Evolutionary conservation across 108 stramenopile genomes (phyloP).

Genomic region (Conticribra weissflogii): DNA sequence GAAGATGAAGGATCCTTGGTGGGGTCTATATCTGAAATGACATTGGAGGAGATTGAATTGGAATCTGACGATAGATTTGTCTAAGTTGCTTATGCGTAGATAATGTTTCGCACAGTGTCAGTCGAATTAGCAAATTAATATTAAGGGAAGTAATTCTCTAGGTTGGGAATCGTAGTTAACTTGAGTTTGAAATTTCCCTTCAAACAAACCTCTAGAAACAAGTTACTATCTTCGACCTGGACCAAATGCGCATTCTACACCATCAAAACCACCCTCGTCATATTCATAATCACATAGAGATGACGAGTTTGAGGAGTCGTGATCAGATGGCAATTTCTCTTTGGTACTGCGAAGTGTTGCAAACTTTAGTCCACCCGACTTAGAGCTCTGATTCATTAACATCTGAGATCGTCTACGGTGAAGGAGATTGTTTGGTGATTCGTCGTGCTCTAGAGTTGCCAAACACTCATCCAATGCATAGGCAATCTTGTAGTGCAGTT

Average conservation of each 20-base stretch:
- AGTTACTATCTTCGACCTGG: slow-evolving; percentile 9
- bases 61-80: slow-evolving; percentile 17
- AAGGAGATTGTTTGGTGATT: slow-evolving; percentile 33
- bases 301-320: background rate
- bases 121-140: too few species aligned
- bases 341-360: slow-evolving; percentile 24
- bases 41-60: slow-evolving; percentile 43
- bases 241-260: slow-evolving; percentile 44
- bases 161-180: too few species aligned
- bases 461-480: slow-evolving; percentile 85
- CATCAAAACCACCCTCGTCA: slow-evolving; percentile 48
- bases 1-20: slow-evolving; percentile 23
- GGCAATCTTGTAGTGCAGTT: slow-evolving; percentile 80
- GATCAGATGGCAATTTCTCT: slow-evolving; percentile 2
- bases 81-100: too few species aligned
- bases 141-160: too few species aligned
- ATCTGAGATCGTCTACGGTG: slow-evolving; percentile 34
- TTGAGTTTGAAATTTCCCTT: too few species aligned
- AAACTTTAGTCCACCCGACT: slow-evolving; percentile 31
- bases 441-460: slow-evolving; percentile 61
- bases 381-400: slow-evolving; percentile 29
- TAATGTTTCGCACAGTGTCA: too few species aligned
- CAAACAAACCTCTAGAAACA: too few species aligned
- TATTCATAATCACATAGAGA: slow-evolving; percentile 38
- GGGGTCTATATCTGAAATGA: slow-evolving; percentile 24